Evolutionary conservation across 306 rosid species (phyloP).

Genomic region (Hippophae tibetana): DNA sequence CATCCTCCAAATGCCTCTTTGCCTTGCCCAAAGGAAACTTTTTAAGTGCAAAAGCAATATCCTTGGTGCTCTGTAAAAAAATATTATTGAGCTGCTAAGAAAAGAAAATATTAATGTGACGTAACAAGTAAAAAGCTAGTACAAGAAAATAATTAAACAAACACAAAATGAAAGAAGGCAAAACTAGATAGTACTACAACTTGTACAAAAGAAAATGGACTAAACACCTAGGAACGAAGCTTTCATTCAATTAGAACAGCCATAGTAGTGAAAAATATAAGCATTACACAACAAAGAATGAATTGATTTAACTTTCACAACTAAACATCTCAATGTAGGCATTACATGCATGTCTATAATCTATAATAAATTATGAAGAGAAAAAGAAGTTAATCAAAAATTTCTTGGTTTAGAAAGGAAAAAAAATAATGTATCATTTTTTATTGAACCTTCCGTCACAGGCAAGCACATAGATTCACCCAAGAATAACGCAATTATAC

Average conservation of each 20-base stretch:
- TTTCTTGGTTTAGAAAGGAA: background rate
- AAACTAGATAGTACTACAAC: too few species aligned
- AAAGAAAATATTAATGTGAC: too few species aligned
- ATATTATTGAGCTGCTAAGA: background rate
- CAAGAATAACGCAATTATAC: slow-evolving; percentile 37
- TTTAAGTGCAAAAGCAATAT: slow-evolving; percentile 62
- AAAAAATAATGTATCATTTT: slow-evolving; percentile 34
- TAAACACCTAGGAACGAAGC: slow-evolving; percentile 7
- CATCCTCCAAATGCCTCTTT: slow-evolving; percentile 81
- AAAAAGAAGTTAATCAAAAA: background rate
- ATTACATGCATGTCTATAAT: too few species aligned
- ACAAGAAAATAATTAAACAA: too few species aligned
- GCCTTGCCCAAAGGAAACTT: slow-evolving; percentile 74
- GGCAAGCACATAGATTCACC: slow-evolving; percentile 52
- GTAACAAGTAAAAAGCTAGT: too few species aligned
- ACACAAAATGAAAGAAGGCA: too few species aligned
- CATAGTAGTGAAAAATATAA: too few species aligned
- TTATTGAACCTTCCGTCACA: slow-evolving; percentile 58
- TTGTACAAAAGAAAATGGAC: too few species aligned
- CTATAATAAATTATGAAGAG: background rate
- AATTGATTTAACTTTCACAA: too few species aligned
- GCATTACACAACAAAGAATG: too few species aligned
- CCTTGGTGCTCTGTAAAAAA: slow-evolving; percentile 54
- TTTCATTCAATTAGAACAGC: background rate
- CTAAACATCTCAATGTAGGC: too few species aligned